Conservation (phyloP, 2,329 filamentous ascomycete genomes). For the Aspergillus alliaceus region DNA sequence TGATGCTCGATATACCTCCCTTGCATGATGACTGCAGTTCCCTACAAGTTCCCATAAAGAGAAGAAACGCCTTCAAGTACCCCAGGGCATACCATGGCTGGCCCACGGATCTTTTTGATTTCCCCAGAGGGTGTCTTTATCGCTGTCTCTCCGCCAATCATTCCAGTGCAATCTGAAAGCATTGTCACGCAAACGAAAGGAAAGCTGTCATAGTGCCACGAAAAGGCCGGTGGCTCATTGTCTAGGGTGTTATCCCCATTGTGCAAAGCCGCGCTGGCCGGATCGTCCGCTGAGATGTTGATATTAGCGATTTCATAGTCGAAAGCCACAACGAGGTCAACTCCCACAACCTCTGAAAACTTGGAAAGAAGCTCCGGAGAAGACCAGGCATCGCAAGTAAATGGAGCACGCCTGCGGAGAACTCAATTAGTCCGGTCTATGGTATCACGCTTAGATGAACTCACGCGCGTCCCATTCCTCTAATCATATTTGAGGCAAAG, state of each 20-base stretch:
- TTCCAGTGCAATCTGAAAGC: conserved; percentile 61
- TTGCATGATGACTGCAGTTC: conserved; percentile 2
- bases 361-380: conserved; percentile 54
- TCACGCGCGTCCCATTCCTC: conserved; percentile 56
- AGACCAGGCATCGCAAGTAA: conserved; percentile 51
- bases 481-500: conserved; percentile 51
- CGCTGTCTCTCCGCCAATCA: conserved; percentile 61
- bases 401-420: not conserved
- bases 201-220: conserved; percentile 53
- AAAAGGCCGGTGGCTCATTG: not conserved
- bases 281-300: conserved; percentile 58
- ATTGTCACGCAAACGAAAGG: conserved; percentile 67
- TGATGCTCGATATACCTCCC: conserved; percentile 4
- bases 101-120: conserved; percentile 1
- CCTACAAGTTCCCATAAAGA: not conserved
- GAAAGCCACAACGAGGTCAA: conserved; percentile 58
- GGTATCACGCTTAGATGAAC: not conserved
- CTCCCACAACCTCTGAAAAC: conserved; percentile 57
- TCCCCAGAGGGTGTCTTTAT: not conserved
- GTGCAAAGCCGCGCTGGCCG: too few relatives aligned
- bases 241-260: conserved; percentile 7
- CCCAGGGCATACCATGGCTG: not conserved
- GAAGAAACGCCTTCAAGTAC: too few relatives aligned
- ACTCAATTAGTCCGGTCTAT: not conserved
- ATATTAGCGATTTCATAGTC: conserved; percentile 61